Conservation (phyloP, 306 rosid species). For the Inga laurina region DNA sequence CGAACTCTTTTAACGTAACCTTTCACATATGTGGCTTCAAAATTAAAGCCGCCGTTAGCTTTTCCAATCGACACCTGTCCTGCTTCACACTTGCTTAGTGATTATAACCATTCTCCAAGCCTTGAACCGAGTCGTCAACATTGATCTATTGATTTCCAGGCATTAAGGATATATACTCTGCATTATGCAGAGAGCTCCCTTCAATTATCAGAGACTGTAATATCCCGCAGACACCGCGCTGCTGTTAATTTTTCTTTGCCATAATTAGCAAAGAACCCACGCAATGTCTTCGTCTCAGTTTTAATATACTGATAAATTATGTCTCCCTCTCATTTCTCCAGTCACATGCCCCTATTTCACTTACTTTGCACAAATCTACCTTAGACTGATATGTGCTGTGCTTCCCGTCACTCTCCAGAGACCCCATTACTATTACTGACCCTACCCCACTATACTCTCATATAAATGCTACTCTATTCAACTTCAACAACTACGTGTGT, state of each 20-base stretch:
- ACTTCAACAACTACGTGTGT: background rate
- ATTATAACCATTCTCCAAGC: background rate
- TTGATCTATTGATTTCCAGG: background rate
- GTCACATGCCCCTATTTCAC: conserved; percentile 17
- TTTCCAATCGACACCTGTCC: background rate
- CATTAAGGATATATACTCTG: background rate
- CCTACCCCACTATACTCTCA: conserved; percentile 17
- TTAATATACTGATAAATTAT: conserved; percentile 5
- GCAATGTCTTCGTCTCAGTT: conserved; percentile 31
- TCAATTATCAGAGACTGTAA: conserved; percentile 15
- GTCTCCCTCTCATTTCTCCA: conserved; percentile 6
- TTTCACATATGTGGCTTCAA: background rate
- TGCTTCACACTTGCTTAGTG: background rate
- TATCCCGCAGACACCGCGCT: conserved; percentile 3
- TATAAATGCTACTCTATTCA: background rate
- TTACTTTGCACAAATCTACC: conserved; percentile 32
- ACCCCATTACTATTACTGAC: conserved; percentile 36
- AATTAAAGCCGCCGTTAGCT: background rate
- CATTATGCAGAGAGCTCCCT: conserved; percentile 26
- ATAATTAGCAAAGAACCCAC: conserved; percentile 35
- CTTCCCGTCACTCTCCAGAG: conserved; percentile 36
- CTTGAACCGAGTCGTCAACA: background rate
- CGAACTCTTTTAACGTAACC: background rate
- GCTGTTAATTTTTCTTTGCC: conserved; percentile 9
- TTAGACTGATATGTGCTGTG: conserved; percentile 6